These are phyloP conservation scores for Penicillium chermesinum DNA, from an alignment of 495 filamentous ascomycete genomes.

Conservation along the genomic window DNA sequence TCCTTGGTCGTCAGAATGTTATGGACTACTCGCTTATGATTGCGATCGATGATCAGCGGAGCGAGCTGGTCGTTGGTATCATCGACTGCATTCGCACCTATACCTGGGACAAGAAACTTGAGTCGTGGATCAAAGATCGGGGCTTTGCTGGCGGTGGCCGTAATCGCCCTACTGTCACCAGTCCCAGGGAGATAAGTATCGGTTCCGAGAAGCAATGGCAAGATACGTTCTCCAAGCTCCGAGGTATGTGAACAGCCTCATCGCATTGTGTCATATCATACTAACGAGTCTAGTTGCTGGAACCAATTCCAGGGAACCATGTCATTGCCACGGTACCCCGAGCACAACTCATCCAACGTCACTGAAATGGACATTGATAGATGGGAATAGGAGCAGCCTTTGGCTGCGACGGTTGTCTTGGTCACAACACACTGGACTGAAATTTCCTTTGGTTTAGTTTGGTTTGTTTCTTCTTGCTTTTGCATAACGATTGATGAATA, in stretches of 20 bases:
- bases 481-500: not conserved
- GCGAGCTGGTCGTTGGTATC: slow-evolving; percentile 92
- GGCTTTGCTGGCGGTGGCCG: slow-evolving; percentile 79
- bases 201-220: slow-evolving; percentile 95
- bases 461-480: too few species aligned
- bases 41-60: slow-evolving; percentile 82
- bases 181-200: slow-evolving; percentile 95
- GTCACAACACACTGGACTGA: too few species aligned
- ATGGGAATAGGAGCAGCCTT: not conserved
- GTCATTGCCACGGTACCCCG: slow-evolving; percentile 37
- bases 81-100: slow-evolving; percentile 98
- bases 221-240: slow-evolving; percentile 76
- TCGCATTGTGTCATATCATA: not conserved
- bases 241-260: slow-evolving; percentile 39
- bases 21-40: slow-evolving; percentile 99
- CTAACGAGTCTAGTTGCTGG: slow-evolving; percentile 53
- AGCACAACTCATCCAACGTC: slow-evolving; percentile 24
- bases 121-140: slow-evolving; percentile 97
- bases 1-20: slow-evolving; percentile 84
- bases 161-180: slow-evolving; percentile 92
- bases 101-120: slow-evolving; percentile 99
- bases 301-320: slow-evolving; percentile 59
- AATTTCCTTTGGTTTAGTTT: not conserved
- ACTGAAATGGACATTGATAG: slow-evolving; percentile 26
- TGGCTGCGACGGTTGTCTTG: not conserved